A percentile compares a stretch with the other conserved stretches of the same genome.
Evolutionary conservation across 2,329 filamentous ascomycete genomes (phyloP).

Genomic region (Fragosphaeria purpurea): DNA sequence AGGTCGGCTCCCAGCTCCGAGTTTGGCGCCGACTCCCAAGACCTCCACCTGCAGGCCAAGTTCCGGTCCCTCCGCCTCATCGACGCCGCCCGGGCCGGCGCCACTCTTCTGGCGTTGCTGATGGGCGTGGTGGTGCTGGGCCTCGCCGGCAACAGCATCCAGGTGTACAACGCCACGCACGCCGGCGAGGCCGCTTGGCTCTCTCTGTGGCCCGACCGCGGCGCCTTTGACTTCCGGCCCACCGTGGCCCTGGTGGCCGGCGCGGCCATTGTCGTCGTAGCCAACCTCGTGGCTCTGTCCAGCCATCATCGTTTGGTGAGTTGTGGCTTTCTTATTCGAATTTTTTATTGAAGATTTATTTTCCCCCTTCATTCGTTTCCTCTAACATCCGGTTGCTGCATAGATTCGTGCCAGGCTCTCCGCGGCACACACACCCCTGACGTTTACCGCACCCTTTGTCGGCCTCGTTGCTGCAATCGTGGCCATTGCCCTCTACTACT

Average conservation of each 20-base stretch:
- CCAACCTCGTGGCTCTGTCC: constrained; percentile 37
- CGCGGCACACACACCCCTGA: constrained; percentile 25
- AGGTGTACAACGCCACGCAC: constrained; percentile 45
- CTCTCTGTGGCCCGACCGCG: constrained; percentile 44
- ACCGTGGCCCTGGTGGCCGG: constrained; percentile 45
- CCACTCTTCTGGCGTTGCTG: constrained; percentile 40
- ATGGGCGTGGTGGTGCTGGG: constrained; percentile 43
- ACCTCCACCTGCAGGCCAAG: constrained; percentile 28
- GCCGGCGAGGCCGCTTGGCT: constrained; percentile 28
- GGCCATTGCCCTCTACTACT: constrained; percentile 47
- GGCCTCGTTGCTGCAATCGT: constrained; percentile 38
- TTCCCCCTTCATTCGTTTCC: neutral
- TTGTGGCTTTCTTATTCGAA: neutral
- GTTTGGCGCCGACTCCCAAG: constrained; percentile 37
- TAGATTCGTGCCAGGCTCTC: constrained; percentile 29
- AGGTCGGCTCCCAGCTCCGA: constrained; percentile 29
- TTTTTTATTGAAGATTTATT: neutral
- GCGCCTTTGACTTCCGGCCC: constrained; percentile 44
- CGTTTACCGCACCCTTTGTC: constrained; percentile 30
- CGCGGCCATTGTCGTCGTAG: constrained; percentile 37
- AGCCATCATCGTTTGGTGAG: constrained; percentile 42
- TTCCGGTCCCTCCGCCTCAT: constrained; percentile 28
- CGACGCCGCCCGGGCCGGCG: constrained; percentile 34
- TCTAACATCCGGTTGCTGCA: neutral
- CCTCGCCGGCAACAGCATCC: constrained; percentile 42